These are phyloP conservation scores for Gracilaria domingensis DNA, from an alignment of 23 red algal species.

Conservation along the genomic window DNA sequence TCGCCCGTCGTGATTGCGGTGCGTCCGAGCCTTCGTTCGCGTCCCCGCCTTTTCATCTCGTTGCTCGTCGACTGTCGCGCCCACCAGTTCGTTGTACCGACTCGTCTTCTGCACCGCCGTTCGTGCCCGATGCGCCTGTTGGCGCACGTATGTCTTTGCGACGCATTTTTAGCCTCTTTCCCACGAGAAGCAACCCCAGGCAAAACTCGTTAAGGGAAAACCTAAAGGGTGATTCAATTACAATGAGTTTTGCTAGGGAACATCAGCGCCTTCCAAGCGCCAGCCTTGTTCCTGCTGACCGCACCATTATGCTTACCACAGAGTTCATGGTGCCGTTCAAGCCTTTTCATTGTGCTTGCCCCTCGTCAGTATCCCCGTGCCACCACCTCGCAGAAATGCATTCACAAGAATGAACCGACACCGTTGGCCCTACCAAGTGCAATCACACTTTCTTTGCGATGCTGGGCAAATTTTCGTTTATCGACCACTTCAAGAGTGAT, in stretches of 20 bases:
- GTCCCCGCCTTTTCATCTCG: background rate
- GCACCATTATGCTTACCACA: constrained; percentile 93
- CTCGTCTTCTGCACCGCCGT: constrained; percentile 8
- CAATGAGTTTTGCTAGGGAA: too few relatives aligned
- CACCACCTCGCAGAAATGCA: constrained; percentile 84
- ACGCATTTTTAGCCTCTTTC: constrained; percentile 90
- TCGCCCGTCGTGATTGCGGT: background rate
- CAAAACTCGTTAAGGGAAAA: too few relatives aligned
- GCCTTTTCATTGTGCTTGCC: constrained; percentile 82
- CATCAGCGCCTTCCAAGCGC: constrained; percentile 74
- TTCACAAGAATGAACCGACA: constrained; percentile 95
- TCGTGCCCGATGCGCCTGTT: constrained; percentile 8
- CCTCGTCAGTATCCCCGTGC: constrained; percentile 69
- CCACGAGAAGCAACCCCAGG: constrained; percentile 25
- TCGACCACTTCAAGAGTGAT: constrained; percentile 94
- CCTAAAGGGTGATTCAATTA: too few relatives aligned
- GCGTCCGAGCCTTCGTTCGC: background rate
- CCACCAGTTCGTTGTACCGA: constrained; percentile 26
- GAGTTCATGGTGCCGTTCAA: constrained; percentile 99
- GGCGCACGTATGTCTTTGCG: constrained; percentile 76
- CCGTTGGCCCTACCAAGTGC: constrained; percentile 85
- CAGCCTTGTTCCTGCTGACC: constrained; percentile 90
- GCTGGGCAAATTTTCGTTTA: constrained; percentile 98
- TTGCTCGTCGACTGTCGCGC: background rate
- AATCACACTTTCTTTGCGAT: constrained; percentile 99